Base-by-base conservation (phyloP, 106 monocot genomes). In the Chionographis japonica region DNA sequence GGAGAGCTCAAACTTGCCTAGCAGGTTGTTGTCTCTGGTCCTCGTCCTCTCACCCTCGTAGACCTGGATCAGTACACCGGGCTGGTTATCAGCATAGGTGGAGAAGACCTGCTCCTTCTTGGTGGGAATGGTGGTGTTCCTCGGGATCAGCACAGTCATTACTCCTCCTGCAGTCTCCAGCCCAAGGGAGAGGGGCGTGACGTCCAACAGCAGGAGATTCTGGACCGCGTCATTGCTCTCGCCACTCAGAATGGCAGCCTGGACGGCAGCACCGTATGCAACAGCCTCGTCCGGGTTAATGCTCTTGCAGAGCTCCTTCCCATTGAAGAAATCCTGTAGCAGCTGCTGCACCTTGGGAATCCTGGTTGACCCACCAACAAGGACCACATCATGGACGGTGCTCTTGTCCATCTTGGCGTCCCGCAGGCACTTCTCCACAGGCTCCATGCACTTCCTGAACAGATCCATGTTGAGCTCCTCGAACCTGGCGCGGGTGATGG, bases 261-360 rank as follows among this genome's bases (percentile, higher is more conserved):
- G 84, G 13, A 91, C 80, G 17, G 87, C 86, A 3, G 87, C 90
- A 12, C 86, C 86, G 19, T 81, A 84, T 0, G 86, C 90, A 37
- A 87, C 84, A 4, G 83, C 84, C 71, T 87, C 86, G 38, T 87
- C 84, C 1, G 86, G 83, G 70, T 87, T 86, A 69, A 90, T 81
- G 78, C 65, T 90, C 81, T 81, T 86, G 83, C 83, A 90, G 40
- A 86, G 81, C 73, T 86, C 90, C 86, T 90, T 90, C 12, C 86
- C 86, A 6, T 84, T 84, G 75, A 90, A 90, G 78, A 90, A 84
- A 27, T 90, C 86, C 75, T 84, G 84, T 12, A 86, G 78, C 37
- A 90, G 75, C 66, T 86, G 83, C 58, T 86, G 89, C 12, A 89
- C 85, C 60, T 79, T 85, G 50, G 89, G 89, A 37, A 89, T 85